phyloP scores from a whole-genome alignment of 2,329 filamentous ascomycete species.

The Hypoxylon sp. region DNA sequence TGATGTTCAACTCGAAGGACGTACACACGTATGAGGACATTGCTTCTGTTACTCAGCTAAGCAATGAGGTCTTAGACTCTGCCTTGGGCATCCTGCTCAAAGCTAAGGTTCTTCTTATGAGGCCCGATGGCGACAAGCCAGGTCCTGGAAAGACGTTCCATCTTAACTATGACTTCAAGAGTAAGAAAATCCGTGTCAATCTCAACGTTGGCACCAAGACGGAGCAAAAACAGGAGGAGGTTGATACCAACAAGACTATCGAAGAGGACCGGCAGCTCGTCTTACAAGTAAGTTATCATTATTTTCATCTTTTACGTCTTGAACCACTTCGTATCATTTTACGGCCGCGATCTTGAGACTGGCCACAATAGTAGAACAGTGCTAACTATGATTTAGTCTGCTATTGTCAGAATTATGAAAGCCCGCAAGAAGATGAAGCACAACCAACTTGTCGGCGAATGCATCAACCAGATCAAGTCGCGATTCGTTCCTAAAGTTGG shows the following conservation, averaged over 20 bases:
- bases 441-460: conserved; percentile 91
- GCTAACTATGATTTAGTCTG: conserved; percentile 72
- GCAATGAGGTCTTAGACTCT: conserved; percentile 85
- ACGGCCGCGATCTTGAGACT: background rate
- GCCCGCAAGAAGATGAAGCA: conserved; percentile 99
- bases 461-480: conserved; percentile 92
- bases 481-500: conserved; percentile 92
- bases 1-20: conserved; percentile 94
- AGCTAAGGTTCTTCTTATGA: conserved; percentile 85
- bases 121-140: conserved; percentile 79
- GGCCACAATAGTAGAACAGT: background rate
- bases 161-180: conserved; percentile 96
- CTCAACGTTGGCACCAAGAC: conserved; percentile 94
- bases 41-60: conserved; percentile 81
- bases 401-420: conserved; percentile 99
- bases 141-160: conserved; percentile 82
- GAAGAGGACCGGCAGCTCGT: conserved; percentile 97
- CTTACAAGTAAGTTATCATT: conserved; percentile 80
- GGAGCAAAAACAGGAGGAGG: conserved; percentile 95
- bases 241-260: conserved; percentile 99
- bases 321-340: background rate
- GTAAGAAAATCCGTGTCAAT: conserved; percentile 98
- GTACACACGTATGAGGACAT: conserved; percentile 90
- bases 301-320: background rate
- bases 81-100: conserved; percentile 89